Evolutionary conservation across 768 basidiomycete species (phyloP), one percentile per base, ranked within the genome.

Genomic region (Sporobolomyces phaffii): DNA sequence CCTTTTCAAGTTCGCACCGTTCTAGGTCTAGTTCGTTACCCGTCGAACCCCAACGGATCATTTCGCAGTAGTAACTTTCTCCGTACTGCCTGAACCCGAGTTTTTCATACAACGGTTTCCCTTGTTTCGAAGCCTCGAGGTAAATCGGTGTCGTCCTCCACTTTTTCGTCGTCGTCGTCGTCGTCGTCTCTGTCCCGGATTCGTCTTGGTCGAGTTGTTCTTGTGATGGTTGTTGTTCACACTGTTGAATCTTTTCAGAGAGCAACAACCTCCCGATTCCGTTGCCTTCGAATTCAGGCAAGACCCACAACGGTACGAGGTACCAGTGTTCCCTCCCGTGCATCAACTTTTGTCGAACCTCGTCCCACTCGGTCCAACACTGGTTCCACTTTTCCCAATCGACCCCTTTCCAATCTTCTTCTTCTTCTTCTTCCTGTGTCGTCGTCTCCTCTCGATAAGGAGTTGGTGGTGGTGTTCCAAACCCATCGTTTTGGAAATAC

Each of bases 291-390:
- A 61, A 70, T 2, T n/a, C 48, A 15, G 54, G 60, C 1, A 40
- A 15, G 40, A 70, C 64, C 62, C 62, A 64, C 1, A 70, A 31
- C 0, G 68, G 68, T 0, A 44, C 60, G 43, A 70, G 44, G 44
- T 65, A 68, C 66, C 66, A 68, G 40, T 68, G 66, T 14, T 47
- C 41, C 4, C 29, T 17, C 1, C 44, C 61, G 5, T 20, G 38
- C 66, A 68, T 68, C 43, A 68, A 26, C 6, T 29, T 0, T 22
- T 47, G 29, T 20, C 60, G 33, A n/a, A 53, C 15, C 8, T 14
- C 29, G 31, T 69, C 68, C 68, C 68, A 69, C 59, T 34, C 63
- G 11, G 17, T 8, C 63, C 68, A 69, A n/a, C 43, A 56, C 14
- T 9, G n/a, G 20, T 62, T 50, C 59, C 53, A 65, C 28, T 34